Evolutionary conservation across 2,329 filamentous ascomycete species (phyloP), one percentile per base, ranked within the genome.

Genomic region (Epichloe scottii): DNA sequence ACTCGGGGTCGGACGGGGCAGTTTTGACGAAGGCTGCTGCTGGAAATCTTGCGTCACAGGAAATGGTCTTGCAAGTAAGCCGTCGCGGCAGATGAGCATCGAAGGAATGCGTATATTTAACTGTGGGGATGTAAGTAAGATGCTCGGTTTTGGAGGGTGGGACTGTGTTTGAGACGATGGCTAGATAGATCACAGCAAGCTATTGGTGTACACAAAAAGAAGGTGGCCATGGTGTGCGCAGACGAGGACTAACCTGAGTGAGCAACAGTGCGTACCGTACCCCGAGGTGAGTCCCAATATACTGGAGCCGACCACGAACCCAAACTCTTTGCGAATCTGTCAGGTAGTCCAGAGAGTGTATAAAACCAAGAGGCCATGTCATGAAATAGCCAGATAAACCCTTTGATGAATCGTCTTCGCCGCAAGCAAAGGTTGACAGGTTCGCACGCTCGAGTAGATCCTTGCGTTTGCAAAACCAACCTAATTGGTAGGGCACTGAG

Each of bases 401-500:
- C 61, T 80, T 81, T 15, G 69, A 68, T 2, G 64, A 65, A 43
- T 73, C 66, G 39, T 78, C 73, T 19, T 75, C 66, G 19, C 74
- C 75, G 55, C 72, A 76, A 1, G 66, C 71, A 57, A 77, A 79
- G 2, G 67, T 65, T 2, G 69, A 68, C 23, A 76, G 59, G 40
- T 70, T 69, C 40, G 66, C 62, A 17, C 62, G 62, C 41, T 68
- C 61, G 11, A 71, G 62, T 14, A 73, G 60, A 37, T 74, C 66
- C 44, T 63, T 68, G 52, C 68, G 65, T 50, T 69, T 71, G 14
- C 72, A 64, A 51, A 77, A 76, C 77, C 78, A 82, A 40, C 79
- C 79, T 2, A 84, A 69, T 59, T 79, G 73, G 56, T 76, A 83
- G 0, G 80, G 80, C n/a, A 82, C 73, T 2, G 74, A 77, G 1